Conservation (phyloP, 2,329 filamentous ascomycete species). For the Paecilomyces variotii region DNA sequence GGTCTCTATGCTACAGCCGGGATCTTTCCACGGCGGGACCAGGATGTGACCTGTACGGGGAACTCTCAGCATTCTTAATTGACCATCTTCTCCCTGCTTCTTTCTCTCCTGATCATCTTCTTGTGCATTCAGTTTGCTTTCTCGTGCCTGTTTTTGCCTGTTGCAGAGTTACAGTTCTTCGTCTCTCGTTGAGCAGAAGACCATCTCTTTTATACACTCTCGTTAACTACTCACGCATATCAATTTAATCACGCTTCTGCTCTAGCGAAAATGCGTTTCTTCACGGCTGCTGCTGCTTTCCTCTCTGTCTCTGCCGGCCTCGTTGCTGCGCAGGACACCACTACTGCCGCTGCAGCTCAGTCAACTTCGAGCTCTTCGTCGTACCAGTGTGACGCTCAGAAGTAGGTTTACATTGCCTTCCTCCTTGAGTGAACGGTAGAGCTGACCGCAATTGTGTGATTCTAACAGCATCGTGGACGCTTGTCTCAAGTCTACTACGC, state of each 20-base stretch:
- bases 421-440: background rate
- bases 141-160: background rate
- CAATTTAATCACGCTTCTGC: background rate
- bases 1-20: background rate
- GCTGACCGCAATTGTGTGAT: background rate
- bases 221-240: background rate
- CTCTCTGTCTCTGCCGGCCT: slow-evolving; percentile 8
- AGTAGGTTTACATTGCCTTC: slow-evolving; percentile 4
- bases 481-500: slow-evolving; percentile 36
- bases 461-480: slow-evolving; percentile 43
- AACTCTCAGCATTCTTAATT: background rate
- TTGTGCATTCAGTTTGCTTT: background rate
- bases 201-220: background rate
- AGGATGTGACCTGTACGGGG: background rate
- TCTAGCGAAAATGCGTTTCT: slow-evolving; percentile 7
- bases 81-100: background rate
- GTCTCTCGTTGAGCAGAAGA: background rate
- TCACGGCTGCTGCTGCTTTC: slow-evolving; percentile 6
- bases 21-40: background rate
- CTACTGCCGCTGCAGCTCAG: background rate
- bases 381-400: slow-evolving; percentile 10
- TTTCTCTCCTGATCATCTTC: background rate
- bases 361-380: slow-evolving; percentile 1
- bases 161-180: background rate
- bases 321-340: slow-evolving; percentile 4